Base-by-base conservation (phyloP, 140 eudicot genomes). In the Cichorium intybus region DNA sequence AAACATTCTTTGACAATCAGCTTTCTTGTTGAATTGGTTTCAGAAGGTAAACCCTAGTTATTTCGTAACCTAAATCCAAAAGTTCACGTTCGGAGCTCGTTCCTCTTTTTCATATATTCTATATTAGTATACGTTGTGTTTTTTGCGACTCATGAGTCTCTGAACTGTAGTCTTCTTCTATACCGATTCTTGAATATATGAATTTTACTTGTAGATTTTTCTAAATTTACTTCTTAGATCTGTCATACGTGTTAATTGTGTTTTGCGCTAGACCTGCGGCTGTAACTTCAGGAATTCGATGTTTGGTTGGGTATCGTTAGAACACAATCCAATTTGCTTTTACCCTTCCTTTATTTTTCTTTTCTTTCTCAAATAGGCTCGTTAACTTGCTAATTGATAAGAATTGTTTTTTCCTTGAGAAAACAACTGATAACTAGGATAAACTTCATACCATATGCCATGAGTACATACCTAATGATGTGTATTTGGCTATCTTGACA, bases 401-500 rank as follows among this genome's bases (percentile, higher is more conserved):
- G 14, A 27, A 26, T 56, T 56, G 43, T 2, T 7, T 7, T 28
- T 52, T 56, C 28, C 14, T 9, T 0, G 14, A 43, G 7, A 21
- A 26, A 56, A 56, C 17, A 28, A 47, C 18, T 58, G 52, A 60
- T 23, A 23, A 20, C 14, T 60, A 21, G 66, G 66, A 37, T 60
- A 60, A 60, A 37, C 10, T 12, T 60, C 7, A 20, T 14, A 24
- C 27, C 15, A 31, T 9, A 16, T 57, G 63, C 63, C 47, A 34
- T 15, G 51, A 60, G 15, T 61, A 23, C 14, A 37, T 35, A 18
- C 15, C 4, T 45, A 27, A 41, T 52, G 16, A 66, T 10, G 1
- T 33, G 27, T 31, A 22, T 57, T 17, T 74, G 52, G 27, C 53
- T 57, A 49, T 73, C 5, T 45, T 74, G 69, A 67, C 65, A 78